A percentile compares a stretch with the other conserved stretches of the same genome.
Evolutionary conservation across 768 basidiomycete species (phyloP).

Genomic region (Infundibulicybe gibba): DNA sequence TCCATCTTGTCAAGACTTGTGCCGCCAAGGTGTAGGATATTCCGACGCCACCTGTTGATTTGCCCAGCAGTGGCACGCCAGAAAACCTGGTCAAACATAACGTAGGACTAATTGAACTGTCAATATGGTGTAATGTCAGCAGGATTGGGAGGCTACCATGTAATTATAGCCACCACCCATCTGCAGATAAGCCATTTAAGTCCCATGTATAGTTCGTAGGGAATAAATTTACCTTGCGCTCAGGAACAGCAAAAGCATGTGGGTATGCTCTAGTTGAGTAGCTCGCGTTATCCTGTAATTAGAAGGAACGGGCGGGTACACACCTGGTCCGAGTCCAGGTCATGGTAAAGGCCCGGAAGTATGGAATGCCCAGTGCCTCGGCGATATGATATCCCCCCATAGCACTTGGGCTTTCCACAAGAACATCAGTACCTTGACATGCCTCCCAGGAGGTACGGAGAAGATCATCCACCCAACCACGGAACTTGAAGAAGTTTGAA

Average conservation of each 20-base stretch:
- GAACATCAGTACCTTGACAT: conserved; percentile 89
- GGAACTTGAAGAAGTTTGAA: conserved; percentile 56
- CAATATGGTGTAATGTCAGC: conserved; percentile 3
- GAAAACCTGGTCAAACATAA: conserved; percentile 97
- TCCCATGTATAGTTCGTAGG: neutral
- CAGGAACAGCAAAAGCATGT: conserved; percentile 97
- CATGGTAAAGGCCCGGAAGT: conserved; percentile 97
- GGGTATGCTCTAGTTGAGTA: conserved; percentile 74
- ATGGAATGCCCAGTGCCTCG: conserved; percentile 89
- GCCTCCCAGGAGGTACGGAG: conserved; percentile 95
- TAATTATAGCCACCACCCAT: conserved; percentile 99
- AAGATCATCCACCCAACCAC: conserved; percentile 96
- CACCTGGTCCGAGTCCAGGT: conserved; percentile 93
- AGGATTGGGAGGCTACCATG: conserved; percentile 59
- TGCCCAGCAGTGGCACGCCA: conserved; percentile 95
- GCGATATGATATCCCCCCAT: conserved; percentile 98
- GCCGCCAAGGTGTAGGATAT: conserved; percentile 67
- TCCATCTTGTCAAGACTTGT: conserved; percentile 95
- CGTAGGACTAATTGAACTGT: conserved; percentile 62
- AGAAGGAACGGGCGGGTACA: conserved; percentile 2
- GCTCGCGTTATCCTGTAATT: conserved; percentile 3
- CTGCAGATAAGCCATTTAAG: conserved; percentile 32
- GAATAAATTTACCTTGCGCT: conserved; percentile 62
- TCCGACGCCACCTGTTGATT: conserved; percentile 90
- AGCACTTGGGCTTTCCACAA: conserved; percentile 93